Evolutionary conservation across 192 early-diverging fungal species (phyloP).

Genomic region (Spizellomyces punctatus): DNA sequence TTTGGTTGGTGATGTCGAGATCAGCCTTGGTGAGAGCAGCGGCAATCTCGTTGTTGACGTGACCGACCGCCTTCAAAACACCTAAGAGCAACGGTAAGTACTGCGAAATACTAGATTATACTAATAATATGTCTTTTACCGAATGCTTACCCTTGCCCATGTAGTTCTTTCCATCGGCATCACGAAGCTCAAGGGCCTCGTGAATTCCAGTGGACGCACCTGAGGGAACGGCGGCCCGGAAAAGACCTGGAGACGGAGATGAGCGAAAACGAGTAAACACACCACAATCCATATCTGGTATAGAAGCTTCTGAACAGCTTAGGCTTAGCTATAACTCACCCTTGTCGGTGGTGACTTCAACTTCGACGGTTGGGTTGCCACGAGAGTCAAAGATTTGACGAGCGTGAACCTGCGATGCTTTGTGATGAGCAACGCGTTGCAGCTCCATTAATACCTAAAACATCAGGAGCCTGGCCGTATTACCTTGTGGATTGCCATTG

Average conservation of each 20-base stretch:
- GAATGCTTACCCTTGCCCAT: conserved; percentile 86
- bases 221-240: conserved; percentile 97
- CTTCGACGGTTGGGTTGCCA: conserved; percentile 98
- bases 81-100: conserved; percentile 47
- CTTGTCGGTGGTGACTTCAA: conserved; percentile 92
- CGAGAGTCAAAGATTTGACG: conserved; percentile 99
- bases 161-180: conserved; percentile 80
- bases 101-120: background rate
- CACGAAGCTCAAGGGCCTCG: conserved; percentile 98
- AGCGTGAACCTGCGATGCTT: conserved; percentile 47
- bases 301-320: background rate
- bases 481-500: conserved; percentile 25
- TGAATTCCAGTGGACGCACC: conserved; percentile 98
- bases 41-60: conserved; percentile 89
- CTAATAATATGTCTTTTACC: background rate
- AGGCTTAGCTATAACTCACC: conserved; percentile 53
- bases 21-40: conserved; percentile 77
- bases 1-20: conserved; percentile 85
- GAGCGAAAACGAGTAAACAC: background rate
- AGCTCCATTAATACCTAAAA: too few species aligned
- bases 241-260: conserved; percentile 57
- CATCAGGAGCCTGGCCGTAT: too few species aligned
- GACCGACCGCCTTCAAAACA: conserved; percentile 86
- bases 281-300: background rate
- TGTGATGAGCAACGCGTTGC: background rate